Base-by-base conservation (phyloP, 2,329 filamentous ascomycete genomes). In the Phialophora verrucosa region DNA sequence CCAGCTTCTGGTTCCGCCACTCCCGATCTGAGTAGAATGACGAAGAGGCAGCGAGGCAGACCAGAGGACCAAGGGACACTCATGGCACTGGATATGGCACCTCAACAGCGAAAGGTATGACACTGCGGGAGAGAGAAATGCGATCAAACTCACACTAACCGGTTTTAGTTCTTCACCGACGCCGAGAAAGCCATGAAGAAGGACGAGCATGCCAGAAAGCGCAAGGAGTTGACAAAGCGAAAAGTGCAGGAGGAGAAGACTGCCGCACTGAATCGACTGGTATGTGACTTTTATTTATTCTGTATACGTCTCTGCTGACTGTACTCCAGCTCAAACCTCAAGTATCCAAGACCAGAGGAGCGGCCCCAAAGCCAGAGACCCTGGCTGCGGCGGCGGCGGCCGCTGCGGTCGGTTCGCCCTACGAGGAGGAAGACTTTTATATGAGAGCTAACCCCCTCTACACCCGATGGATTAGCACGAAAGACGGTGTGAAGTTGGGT, bases 211-310 rank as follows among this genome's bases (percentile, higher is more conserved):
- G 90, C 90, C 8, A 81, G 90, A 63, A 83, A 90, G 61, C 82
- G 90, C 67, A 91, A 91, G 79, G 91, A 91, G 70, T 81, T 91
- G 35, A 90, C 87, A 65, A 90, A 91, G 78, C 91, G 91, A 79
- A 85, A 89, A n/a, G 90, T 91, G 63, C 89, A 91, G 73, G 90
- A 92, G 78, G 90, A 91, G 76, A 92, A 91, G 83, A 87, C 88
- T 7, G 71, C 71, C 23, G 71, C 71, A 7, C 63, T 73, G 53
- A 73, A 73, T 38, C 74, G 31, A 75, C 69, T 60, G 58, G 60
- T 62, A 66, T 31, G 67, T 44, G 10, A 49, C 23, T 59, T 25
- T n/a, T 23, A 25, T 35, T 54, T 12, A 7, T 49, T 32, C 51
- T 20, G 62, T 35, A 3, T 49, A 38, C 62, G 20, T 7, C 68